Conservation (phyloP, 228 moss, liverwort and hornwort species). For the Sphagnum magellanicum region DNA sequence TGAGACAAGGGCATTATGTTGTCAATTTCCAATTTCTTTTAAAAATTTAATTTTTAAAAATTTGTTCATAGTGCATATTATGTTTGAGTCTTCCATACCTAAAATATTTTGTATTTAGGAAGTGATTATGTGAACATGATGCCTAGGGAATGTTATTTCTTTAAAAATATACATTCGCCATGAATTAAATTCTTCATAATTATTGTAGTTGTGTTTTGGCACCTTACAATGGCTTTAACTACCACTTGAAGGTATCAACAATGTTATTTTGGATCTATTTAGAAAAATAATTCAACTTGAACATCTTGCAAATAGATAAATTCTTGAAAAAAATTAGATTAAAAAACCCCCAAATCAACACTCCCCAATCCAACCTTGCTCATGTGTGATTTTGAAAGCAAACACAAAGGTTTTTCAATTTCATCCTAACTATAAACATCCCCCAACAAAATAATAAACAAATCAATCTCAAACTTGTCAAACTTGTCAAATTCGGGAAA, state of each 20-base stretch:
- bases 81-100: conserved; percentile 46
- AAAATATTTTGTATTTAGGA: not conserved
- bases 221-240: conserved; percentile 89
- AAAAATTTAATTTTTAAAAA: too few species aligned
- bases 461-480: not conserved
- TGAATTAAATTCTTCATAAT: conserved; percentile 75
- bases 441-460: not conserved
- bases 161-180: conserved; percentile 27
- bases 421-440: too few species aligned
- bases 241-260: conserved; percentile 90
- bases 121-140: not conserved
- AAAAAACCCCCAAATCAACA: not conserved
- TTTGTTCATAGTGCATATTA: conserved; percentile 11
- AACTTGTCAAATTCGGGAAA: not conserved
- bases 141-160: not conserved
- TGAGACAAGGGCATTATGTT: too few species aligned
- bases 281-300: conserved; percentile 1
- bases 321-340: not conserved
- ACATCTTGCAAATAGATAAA: not conserved
- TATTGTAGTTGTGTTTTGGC: conserved; percentile 80
- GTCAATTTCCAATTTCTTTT: too few species aligned
- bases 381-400: not conserved
- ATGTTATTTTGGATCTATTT: conserved; percentile 92
- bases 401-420: too few species aligned
- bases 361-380: not conserved